Percentiles rank a stretch among this genome's conserved stretches.
Evolutionary conservation across 495 filamentous ascomycete species (phyloP).

Genomic region (Viridothelium virens): DNA sequence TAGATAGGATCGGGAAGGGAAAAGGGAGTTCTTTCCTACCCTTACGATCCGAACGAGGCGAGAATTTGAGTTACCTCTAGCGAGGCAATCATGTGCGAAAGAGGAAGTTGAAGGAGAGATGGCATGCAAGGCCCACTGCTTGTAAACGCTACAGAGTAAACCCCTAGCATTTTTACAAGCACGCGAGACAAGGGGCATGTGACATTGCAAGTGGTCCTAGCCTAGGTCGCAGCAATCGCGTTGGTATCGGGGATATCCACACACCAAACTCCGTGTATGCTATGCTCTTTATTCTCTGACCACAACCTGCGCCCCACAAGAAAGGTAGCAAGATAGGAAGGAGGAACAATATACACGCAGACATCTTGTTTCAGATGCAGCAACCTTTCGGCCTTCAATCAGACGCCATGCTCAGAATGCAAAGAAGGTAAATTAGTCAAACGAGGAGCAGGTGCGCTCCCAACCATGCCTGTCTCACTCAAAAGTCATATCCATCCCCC

Average conservation of each 20-base stretch:
- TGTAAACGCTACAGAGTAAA: background rate
- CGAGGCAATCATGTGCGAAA: no score
- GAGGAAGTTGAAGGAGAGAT: no score
- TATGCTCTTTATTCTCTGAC: background rate
- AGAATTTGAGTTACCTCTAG: no score
- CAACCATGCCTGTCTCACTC: slow-evolving; percentile 35
- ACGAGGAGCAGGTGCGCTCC: background rate
- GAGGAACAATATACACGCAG: background rate
- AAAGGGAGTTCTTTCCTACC: no score
- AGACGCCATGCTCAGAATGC: no score
- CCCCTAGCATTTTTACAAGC: background rate
- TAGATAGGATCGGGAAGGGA: no score
- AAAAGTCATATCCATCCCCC: slow-evolving; percentile 64
- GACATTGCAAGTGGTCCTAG: background rate
- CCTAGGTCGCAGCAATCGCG: no score
- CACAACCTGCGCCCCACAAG: background rate
- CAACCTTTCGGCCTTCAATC: no score
- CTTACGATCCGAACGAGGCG: no score
- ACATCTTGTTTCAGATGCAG: background rate
- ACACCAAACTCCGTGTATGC: background rate
- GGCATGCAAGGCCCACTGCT: background rate
- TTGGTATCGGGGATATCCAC: background rate
- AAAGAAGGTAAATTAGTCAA: no score
- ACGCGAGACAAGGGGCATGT: background rate
- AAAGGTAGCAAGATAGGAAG: background rate